Evolutionary conservation across 2,329 filamentous ascomycete genomes (phyloP).

Genomic region (Neurospora sp.): DNA sequence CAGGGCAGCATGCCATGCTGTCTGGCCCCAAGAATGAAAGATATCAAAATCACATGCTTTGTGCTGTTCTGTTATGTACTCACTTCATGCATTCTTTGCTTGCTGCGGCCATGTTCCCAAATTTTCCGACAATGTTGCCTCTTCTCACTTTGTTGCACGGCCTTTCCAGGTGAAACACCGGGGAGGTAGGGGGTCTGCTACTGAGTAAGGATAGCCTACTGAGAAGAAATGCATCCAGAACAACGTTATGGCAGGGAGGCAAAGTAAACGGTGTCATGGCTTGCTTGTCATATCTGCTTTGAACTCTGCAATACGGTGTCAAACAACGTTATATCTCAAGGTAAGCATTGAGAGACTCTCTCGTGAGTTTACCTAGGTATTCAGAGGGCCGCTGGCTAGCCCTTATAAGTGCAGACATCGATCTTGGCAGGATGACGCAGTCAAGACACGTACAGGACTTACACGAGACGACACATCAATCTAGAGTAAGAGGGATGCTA

Average conservation of each 20-base stretch:
- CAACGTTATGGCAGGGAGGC: neutral
- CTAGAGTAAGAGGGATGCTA: neutral
- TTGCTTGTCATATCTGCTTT: neutral
- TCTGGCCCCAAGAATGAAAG: neutral
- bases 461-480: neutral
- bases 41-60: neutral
- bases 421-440: neutral
- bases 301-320: neutral
- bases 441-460: neutral
- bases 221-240: neutral
- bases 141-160: neutral
- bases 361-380: no score
- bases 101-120: neutral
- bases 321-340: no score
- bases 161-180: neutral
- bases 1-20: neutral
- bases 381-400: neutral
- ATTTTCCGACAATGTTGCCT: neutral
- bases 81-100: neutral
- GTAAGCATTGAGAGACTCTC: no score
- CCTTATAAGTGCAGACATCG: neutral
- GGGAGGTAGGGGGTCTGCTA: neutral
- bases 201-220: neutral
- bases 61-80: neutral
- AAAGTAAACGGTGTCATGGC: neutral